Base-by-base conservation (phyloP, 2,329 filamentous ascomycete species). In the Exophiala bonariae region DNA sequence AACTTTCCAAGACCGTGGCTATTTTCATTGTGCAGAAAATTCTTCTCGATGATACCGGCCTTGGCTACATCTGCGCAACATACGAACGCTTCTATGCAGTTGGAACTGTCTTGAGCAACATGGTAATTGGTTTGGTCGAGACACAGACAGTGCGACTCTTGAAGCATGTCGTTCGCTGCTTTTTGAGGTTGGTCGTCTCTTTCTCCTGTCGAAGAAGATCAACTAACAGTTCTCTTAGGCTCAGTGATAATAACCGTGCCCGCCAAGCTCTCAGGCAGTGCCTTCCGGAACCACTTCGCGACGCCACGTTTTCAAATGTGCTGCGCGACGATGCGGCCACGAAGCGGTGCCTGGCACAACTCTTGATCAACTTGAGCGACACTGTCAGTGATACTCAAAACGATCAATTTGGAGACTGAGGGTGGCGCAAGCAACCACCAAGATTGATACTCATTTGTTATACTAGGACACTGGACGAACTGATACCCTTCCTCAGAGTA, bases 1-100 rank as follows among this genome's bases (percentile, higher is more conserved):
- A 99, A 71, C 80, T 99, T 51, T 96, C 90, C 77, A 99, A 99
- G 77, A 99, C 93, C 1, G 93, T 99, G 11, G 93, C 93, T 49
- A 99, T 99, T 62, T 99, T 99, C 75, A 99, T 99, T 61, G 93
- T 99, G 14, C 93, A 99, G 71, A 99, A 99, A 78, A 99, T 99
- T 19, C 74, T 99, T 42, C 81, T 99, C 2, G 93, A 99, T 64
- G 93, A 99, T 62, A 92, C 95, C 61, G 93, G 93, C 3, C 79
- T 99, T 54, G 93, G 93, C 63, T 99, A 99, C 70, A 99, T 99
- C 49, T 99, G 93, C 71, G 92, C 95, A 56, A 99, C 93, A 1
- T 99, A 99, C 62, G 93, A 99, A 75, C 82, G 93, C 16, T 99
- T 99, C 71, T 99, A 97, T 61, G 93, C 93, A 6, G 93, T 99